Conservation (phyloP, 2,329 filamentous ascomycete genomes). For the Macrophomina tecta region DNA sequence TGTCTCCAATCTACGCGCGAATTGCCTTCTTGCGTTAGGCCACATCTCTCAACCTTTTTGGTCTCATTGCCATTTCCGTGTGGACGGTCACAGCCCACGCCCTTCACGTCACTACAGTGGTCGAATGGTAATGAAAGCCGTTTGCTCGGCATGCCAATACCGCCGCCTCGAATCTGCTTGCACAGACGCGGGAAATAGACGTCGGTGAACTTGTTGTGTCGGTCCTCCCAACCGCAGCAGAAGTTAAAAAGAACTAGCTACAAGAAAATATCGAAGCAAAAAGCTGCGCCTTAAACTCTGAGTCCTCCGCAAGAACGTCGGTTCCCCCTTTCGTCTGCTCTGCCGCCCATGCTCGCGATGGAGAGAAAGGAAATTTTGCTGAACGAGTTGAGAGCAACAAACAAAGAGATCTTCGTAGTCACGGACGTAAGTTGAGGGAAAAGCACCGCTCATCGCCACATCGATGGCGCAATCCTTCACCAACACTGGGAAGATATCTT, state of each 20-base stretch:
- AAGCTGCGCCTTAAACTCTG: neutral
- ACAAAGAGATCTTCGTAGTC: neutral
- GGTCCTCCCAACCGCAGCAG: neutral
- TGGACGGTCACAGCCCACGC: neutral
- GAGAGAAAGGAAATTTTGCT: neutral
- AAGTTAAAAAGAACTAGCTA: constrained; percentile 19
- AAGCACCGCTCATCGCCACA: neutral
- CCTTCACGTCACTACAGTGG: neutral
- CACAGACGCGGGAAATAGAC: neutral
- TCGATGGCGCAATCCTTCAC: neutral
- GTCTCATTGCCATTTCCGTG: neutral
- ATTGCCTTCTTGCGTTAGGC: neutral
- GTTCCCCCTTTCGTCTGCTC: neutral
- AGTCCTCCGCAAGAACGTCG: neutral
- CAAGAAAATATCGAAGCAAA: constrained; percentile 8
- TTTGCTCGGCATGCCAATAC: constrained; percentile 2
- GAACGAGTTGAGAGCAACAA: neutral
- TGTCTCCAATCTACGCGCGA: constrained; percentile 1
- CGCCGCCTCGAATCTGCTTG: neutral
- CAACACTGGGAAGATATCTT: constrained; percentile 11
- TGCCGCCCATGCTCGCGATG: constrained; percentile 3
- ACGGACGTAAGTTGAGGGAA: neutral
- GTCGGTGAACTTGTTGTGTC: constrained; percentile 1
- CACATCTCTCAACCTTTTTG: neutral
- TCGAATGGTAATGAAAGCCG: neutral